phyloP scores from a whole-genome alignment of 2,329 filamentous ascomycete species.

The Corinectria fuckeliana region DNA sequence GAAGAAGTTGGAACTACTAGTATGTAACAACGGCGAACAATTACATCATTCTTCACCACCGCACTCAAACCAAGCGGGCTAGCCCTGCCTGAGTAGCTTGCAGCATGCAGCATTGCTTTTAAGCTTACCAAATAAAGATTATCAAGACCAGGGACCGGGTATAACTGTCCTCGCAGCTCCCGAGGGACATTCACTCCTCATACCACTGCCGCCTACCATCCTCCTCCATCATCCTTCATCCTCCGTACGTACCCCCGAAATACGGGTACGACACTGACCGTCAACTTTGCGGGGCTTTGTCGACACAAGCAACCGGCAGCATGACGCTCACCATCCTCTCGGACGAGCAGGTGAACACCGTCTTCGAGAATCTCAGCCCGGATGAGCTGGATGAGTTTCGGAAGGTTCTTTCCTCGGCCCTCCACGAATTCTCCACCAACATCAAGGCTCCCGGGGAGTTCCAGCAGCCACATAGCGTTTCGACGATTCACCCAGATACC shows the following conservation, averaged over 20 bases:
- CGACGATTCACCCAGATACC: constrained; percentile 54
- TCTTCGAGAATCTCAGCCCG: constrained; percentile 60
- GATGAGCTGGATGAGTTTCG: constrained; percentile 62
- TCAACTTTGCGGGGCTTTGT: neutral
- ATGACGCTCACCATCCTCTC: constrained; percentile 67
- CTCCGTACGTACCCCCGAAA: constrained; percentile 13
- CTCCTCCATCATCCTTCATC: too few species aligned
- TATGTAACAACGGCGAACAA: constrained; percentile 20
- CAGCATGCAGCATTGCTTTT: neutral
- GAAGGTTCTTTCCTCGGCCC: constrained; percentile 54
- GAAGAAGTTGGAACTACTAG: constrained; percentile 14
- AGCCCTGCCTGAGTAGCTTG: constrained; percentile 19
- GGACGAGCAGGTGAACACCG: constrained; percentile 59
- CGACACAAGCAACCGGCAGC: constrained; percentile 13
- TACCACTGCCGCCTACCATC: neutral
- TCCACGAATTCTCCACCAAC: constrained; percentile 68
- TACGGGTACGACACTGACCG: constrained; percentile 12
- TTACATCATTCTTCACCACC: constrained; percentile 32
- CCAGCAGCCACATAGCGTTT: constrained; percentile 62
- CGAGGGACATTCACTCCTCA: neutral
- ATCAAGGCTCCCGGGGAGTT: constrained; percentile 53
- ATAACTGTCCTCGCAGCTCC: neutral
- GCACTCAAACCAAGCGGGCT: neutral
- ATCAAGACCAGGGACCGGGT: neutral
- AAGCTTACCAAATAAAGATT: constrained; percentile 6